Conservation (phyloP, 179 eudicot genomes). For the Gypsophila paniculata region DNA sequence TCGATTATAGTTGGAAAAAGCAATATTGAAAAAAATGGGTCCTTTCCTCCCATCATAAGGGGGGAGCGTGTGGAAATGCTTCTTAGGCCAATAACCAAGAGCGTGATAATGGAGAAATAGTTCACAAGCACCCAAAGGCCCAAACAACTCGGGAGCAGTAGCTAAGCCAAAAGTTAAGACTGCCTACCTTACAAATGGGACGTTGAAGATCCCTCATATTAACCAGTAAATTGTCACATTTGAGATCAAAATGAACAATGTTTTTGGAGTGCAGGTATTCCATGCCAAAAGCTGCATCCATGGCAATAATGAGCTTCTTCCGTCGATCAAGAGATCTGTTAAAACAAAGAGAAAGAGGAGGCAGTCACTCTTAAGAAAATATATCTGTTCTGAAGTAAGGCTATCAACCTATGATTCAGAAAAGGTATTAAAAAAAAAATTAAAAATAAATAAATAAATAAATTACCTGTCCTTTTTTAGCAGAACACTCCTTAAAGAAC, state of each 20-base stretch:
- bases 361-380: neutral
- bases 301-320: slow-evolving; percentile 71
- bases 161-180: slow-evolving; percentile 10
- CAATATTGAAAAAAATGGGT: neutral
- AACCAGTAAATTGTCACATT: slow-evolving; percentile 91
- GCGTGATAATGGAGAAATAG: neutral
- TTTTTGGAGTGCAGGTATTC: slow-evolving; percentile 82
- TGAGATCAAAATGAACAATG: slow-evolving; percentile 87
- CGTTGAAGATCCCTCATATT: slow-evolving; percentile 83
- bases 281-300: slow-evolving; percentile 97
- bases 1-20: neutral
- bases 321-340: slow-evolving; percentile 74
- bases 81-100: too few species aligned
- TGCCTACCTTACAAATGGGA: slow-evolving; percentile 76
- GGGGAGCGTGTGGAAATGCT: neutral
- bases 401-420: neutral
- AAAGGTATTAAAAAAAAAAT: too few species aligned
- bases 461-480: slow-evolving; percentile 72
- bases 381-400: slow-evolving; percentile 7
- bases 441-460: neutral
- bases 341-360: slow-evolving; percentile 2
- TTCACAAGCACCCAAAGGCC: slow-evolving; percentile 3
- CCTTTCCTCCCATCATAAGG: neutral
- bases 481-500: slow-evolving; percentile 80
- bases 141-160: neutral